Evolutionary conservation across 371 early-diverging fungal species (phyloP), one percentile per base, ranked within the genome.

Genomic region (Lichtheimia corymbifera): DNA sequence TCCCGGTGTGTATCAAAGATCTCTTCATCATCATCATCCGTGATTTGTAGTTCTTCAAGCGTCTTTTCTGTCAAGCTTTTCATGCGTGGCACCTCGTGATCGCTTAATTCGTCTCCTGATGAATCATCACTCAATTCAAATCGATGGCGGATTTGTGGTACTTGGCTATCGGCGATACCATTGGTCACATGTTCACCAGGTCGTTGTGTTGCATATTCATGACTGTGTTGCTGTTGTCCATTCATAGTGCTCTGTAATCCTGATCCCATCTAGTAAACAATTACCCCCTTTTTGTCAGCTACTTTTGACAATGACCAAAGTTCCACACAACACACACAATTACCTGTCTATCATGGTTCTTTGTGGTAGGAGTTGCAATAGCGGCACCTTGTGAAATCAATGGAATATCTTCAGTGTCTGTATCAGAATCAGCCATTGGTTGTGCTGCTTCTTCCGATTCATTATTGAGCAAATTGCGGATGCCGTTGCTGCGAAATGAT

Each of bases 341-440:
- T 35, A 35, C 35, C 35, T 35, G 35, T 35, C 9, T 35, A 9
- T 35, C 35, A 35, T 35, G 35, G 35, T 11, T 35, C 35, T 35
- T 35, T 6, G 35, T 11, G 4, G 35, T 35, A 35, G 35, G 35
- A 35, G 35, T 35, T 9, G 35, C 35, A 35, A 35, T 35, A 35
- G 35, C 35, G 11, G 35, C 9, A 6, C 35, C 35, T 35, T 35
- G 35, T 2, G 41, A 42, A 11, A 52, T 40, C 2, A 67, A 55
- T 20, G 70, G 66, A 52, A 72, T 65, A 17, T 73, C 74, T 53
- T 77, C 74, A 2, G 72, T 73, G 42, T 73, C 72, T 2, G 77
- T 72, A 55, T 77, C 77, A 4, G 77, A 73, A 63, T 77, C 73
- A 22, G 71, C 71, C 68, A 70, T 71, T 5, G 35, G 35, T 17